Base-by-base conservation (phyloP, 108 stramenopile genomes). In the Fragilaria radians region DNA sequence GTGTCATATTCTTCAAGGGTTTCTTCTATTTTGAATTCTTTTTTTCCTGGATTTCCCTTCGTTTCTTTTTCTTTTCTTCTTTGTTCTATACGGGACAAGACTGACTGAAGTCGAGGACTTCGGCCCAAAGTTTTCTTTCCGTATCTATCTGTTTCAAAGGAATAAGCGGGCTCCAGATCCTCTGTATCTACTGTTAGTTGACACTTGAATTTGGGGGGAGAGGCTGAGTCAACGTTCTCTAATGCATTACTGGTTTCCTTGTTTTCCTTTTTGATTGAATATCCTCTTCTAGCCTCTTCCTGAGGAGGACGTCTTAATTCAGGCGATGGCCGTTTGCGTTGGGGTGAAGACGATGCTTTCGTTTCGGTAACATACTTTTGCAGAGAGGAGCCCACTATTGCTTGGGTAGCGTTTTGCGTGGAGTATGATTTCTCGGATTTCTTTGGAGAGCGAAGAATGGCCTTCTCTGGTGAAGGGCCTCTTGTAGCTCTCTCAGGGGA, bases 1-100 rank as follows among this genome's bases (percentile, higher is more conserved):
- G 36, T 42, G 14, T 42, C 36, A 42, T 42, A 42, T 42, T 42
- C 36, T 42, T 42, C 36, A 42, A 42, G 36, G 11, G 36, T 42
- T 14, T 42, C 36, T 14, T 42, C 11, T 14, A 42, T 42, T 7
- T 7, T 42, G 36, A 14, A 14, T 11, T 11, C 36, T 11, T 42
- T 14, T 14, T 42, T 42, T 14, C 11, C 36, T 42, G 7, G 36
- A 7, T 42, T 42, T 42, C 14, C 11, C 36, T 14, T 42, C 36
- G 36, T 11, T 14, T 11, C 7, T 14, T 42, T 42, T 14, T 42
- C 36, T 14, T 42, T 7, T 14, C 36, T 42, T 42, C 36, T 7
- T 14, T 11, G 14, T 42, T 42, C 11, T 42, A 42, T 14, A 11
- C 36, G 36, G 11, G 36, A 7, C 36, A 42, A 42, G 7, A 42